Conservation (phyloP, 345 rosid species). For the Dipteronia sinensis region DNA sequence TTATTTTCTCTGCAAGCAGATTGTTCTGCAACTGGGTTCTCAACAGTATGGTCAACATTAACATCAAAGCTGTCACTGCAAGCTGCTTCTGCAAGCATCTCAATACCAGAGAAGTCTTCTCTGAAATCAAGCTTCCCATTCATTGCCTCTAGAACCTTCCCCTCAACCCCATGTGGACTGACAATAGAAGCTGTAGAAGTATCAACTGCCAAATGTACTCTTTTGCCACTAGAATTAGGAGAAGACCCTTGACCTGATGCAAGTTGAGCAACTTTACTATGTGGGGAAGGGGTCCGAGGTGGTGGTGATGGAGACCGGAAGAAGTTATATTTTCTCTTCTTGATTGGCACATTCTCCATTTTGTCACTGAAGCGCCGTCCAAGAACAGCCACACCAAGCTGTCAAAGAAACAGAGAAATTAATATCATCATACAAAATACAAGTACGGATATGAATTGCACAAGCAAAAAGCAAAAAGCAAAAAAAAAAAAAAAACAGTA, state of each 20-base stretch:
- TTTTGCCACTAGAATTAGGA: slow-evolving; percentile 11
- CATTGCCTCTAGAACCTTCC: slow-evolving; percentile 15
- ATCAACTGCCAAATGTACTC: slow-evolving; percentile 7
- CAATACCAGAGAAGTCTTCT: slow-evolving; percentile 63
- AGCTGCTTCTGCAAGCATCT: slow-evolving; percentile 59
- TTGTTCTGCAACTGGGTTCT: slow-evolving; percentile 18
- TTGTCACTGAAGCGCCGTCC: slow-evolving; percentile 50
- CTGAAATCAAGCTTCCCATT: slow-evolving; percentile 26
- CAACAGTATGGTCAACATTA: slow-evolving; percentile 25
- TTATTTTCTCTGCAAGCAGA: slow-evolving; percentile 14
- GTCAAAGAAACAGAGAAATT: slow-evolving; percentile 24
- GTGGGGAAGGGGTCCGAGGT: slow-evolving; percentile 14
- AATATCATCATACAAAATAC: not conserved
- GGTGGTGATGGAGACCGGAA: slow-evolving; percentile 35
- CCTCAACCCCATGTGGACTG: slow-evolving; percentile 14
- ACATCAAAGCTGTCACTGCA: slow-evolving; percentile 38
- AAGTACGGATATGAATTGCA: not conserved
- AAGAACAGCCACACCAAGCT: slow-evolving; percentile 58
- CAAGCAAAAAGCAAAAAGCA: slow-evolving; percentile 17
- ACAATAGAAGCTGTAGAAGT: slow-evolving; percentile 5
- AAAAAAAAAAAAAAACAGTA: too few relatives aligned
- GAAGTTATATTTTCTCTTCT: slow-evolving; percentile 48
- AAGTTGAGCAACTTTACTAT: slow-evolving; percentile 26
- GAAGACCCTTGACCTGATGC: slow-evolving; percentile 6
- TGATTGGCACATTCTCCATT: slow-evolving; percentile 49